Base-by-base conservation (phyloP, 2,329 filamentous ascomycete species). In the Aspergillus thermomutatus region DNA sequence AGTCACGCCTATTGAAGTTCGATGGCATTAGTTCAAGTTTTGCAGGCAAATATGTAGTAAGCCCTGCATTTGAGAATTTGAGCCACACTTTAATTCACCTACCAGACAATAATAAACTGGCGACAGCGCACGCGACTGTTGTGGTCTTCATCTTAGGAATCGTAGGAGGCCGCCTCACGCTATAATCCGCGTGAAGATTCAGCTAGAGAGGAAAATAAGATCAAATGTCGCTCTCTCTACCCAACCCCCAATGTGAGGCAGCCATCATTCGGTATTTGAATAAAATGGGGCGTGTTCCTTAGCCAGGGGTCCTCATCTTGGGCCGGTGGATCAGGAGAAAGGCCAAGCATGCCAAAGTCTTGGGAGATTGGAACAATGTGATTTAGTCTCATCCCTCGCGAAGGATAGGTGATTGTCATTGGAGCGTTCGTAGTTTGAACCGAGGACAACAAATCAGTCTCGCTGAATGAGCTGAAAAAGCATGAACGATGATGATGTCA, bases 1-100 rank as follows among this genome's bases (percentile, higher is more conserved):
- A n/a, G 58, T 54, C 49, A 58, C 63, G 34, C 56, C 65, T 67
- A 40, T 43, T 10, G 23, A 17, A 37, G 26, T 46, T 14, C 11
- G 21, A 46, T 46, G 43, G 10, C 21, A 23, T 46, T 5, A 14
- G 19, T 46, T 46, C 5, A 11, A 25, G 43, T 46, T 25, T 25
- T 23, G 9, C 10, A 26, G 11, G 10, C 43, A 46, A 6, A 46
- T 21, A 45, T 6, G 19, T 40, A 17, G 41, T 23, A 46, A 46
- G 43, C n/a, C 11, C 3, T 10, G 3, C 43, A 46, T 21, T 25
- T 10, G 43, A 46, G 7, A 23, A 10, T 14, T 11, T 6, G 21
- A 46, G 23, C 21, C 14, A 49, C 17, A 49, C 9, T 28, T 28
- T 3, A 6, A 26, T 46, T 14, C 23, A 46, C 43, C 43, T 26